These are phyloP conservation scores for Fraxinus americana DNA, from an alignment of 257 asterid species.

Conservation along the genomic window DNA sequence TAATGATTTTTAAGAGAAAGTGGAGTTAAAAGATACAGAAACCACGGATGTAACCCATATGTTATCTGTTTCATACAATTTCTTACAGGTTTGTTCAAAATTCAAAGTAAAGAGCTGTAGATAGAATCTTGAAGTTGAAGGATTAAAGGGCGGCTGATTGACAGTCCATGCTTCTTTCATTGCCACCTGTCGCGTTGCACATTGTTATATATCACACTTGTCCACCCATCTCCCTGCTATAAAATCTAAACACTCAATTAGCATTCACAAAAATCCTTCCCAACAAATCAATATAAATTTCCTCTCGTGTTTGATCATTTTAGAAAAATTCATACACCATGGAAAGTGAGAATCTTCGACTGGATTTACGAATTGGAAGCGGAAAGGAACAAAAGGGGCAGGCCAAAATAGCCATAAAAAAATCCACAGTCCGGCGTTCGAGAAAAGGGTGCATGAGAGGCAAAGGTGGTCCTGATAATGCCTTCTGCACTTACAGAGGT, in stretches of 20 bases:
- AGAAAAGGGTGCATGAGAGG: conserved; percentile 87
- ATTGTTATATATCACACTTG: not conserved
- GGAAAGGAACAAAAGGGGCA: not conserved
- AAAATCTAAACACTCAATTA: not conserved
- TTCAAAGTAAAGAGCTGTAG: not conserved
- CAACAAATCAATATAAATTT: not conserved
- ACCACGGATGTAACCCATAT: too few relatives aligned
- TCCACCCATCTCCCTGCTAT: not conserved
- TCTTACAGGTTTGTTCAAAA: not conserved
- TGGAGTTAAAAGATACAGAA: too few relatives aligned
- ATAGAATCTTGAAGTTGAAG: not conserved
- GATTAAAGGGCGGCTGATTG: not conserved
- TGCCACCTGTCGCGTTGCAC: conserved; percentile 3
- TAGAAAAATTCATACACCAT: not conserved
- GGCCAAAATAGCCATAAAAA: conserved; percentile 24
- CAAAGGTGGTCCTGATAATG: conserved; percentile 84
- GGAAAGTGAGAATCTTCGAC: not conserved
- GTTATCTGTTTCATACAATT: too few relatives aligned
- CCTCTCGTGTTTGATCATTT: not conserved
- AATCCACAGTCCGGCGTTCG: conserved; percentile 41
- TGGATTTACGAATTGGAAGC: not conserved
- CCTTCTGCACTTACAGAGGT: conserved; percentile 68
- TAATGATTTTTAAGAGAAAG: too few relatives aligned
- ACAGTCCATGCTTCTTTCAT: not conserved
- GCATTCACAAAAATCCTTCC: not conserved